A percentile compares a stretch with the other conserved stretches of the same genome.
Conservation (phyloP, 768 basidiomycete species). For the Nidularia pulvinata region DNA sequence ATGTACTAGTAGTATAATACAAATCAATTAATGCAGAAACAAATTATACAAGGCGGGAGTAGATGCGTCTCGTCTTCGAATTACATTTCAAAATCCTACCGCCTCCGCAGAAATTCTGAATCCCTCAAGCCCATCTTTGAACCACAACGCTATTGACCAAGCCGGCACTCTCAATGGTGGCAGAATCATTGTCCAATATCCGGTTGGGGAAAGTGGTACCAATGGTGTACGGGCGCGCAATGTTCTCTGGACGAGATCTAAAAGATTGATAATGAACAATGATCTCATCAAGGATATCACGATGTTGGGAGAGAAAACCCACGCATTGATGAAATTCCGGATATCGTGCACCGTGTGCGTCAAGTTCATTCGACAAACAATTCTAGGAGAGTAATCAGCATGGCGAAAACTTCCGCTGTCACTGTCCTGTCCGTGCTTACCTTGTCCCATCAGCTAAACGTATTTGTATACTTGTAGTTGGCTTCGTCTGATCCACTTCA, state of each 20-base stretch:
- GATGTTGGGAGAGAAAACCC: constrained; percentile 24
- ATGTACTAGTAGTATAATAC: too few relatives aligned
- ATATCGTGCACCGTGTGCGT: constrained; percentile 89
- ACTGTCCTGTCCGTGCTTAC: neutral
- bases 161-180: constrained; percentile 73
- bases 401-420: too few relatives aligned
- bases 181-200: constrained; percentile 58
- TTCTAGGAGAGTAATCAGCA: constrained; percentile 7
- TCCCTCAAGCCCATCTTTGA: constrained; percentile 58
- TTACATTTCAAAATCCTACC: too few relatives aligned
- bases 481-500: constrained; percentile 79
- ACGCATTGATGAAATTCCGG: constrained; percentile 90
- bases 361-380: constrained; percentile 87
- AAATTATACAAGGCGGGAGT: too few relatives aligned
- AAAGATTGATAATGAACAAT: neutral
- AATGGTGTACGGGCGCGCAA: constrained; percentile 66
- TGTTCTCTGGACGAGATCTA: constrained; percentile 74
- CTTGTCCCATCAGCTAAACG: constrained; percentile 91
- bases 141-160: constrained; percentile 84
- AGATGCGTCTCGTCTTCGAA: too few relatives aligned
- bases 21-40: too few relatives aligned
- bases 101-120: too few relatives aligned
- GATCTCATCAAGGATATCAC: too few relatives aligned
- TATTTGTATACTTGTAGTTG: constrained; percentile 90
- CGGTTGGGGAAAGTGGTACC: constrained; percentile 89